These are phyloP conservation scores for Diaporthe nobilis DNA, from an alignment of 2,329 filamentous ascomycete genomes.

Conservation along the genomic window DNA sequence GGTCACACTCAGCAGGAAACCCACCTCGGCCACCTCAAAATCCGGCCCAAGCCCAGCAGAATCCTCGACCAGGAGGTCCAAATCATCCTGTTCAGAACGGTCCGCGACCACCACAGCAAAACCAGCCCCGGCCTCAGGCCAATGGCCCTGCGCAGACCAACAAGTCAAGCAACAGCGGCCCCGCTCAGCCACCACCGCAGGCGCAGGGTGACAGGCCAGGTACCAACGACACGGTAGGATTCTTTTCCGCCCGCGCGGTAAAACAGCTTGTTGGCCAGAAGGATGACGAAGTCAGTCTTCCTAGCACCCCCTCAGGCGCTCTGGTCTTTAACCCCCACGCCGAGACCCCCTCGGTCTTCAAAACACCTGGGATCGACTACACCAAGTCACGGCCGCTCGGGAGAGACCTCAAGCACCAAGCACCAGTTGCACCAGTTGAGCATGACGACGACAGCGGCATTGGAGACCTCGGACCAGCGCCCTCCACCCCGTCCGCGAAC, in stretches of 20 bases:
- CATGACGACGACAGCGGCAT: constrained; percentile 42
- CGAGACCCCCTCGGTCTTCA: constrained; percentile 88
- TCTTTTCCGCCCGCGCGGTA: constrained; percentile 80
- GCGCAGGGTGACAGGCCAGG: constrained; percentile 43
- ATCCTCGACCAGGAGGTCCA: constrained; percentile 39
- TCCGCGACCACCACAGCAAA: constrained; percentile 42
- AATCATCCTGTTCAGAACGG: constrained; percentile 41
- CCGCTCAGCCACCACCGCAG: constrained; percentile 46
- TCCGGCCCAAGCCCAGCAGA: constrained; percentile 42
- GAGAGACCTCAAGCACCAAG: constrained; percentile 67
- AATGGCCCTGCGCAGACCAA: constrained; percentile 30
- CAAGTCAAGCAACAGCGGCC: constrained; percentile 43
- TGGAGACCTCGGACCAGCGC: neutral
- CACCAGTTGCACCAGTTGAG: constrained; percentile 56
- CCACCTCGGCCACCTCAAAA: constrained; percentile 53
- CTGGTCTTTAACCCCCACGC: constrained; percentile 80
- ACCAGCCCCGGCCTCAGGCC: constrained; percentile 45
- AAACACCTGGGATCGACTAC: constrained; percentile 90
- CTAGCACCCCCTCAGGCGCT: constrained; percentile 59
- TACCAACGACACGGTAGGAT: constrained; percentile 65
- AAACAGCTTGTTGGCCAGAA: constrained; percentile 64
- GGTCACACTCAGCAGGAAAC: constrained; percentile 50
- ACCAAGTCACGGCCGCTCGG: constrained; percentile 80
- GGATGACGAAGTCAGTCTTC: constrained; percentile 57
- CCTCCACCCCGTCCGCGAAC: constrained; percentile 19